Percentiles rank a stretch among this genome's conserved stretches.
These are phyloP conservation scores for Mucor irregularis DNA, from an alignment of 371 early-diverging fungal genomes.

Conservation along the genomic window DNA sequence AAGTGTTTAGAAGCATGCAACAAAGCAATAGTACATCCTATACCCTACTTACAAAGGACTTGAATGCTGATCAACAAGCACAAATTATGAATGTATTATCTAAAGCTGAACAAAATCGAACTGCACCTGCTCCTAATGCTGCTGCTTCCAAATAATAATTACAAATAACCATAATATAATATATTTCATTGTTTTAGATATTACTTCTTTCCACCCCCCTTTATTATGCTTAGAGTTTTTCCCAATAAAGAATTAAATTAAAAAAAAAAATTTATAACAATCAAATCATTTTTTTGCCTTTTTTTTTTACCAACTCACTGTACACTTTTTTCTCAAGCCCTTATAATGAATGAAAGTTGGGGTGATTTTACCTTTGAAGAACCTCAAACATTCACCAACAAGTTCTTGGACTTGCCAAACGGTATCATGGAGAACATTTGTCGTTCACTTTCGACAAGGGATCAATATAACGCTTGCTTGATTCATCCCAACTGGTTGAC, in stretches of 20 bases:
- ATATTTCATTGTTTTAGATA: neutral
- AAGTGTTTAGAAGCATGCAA: conserved; percentile 40
- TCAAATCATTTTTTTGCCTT: neutral
- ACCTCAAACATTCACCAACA: neutral
- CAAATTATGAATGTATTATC: conserved; percentile 46
- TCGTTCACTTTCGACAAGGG: conserved; percentile 23
- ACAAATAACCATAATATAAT: too few relatives aligned
- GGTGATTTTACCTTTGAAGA: conserved; percentile 20
- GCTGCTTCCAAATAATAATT: neutral
- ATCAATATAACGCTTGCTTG: conserved; percentile 29
- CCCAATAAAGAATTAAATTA: neutral
- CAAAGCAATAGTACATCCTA: conserved; percentile 47
- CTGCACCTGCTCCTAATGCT: conserved; percentile 6
- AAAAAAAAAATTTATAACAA: neutral
- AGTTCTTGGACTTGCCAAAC: conserved; percentile 15
- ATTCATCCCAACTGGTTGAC: conserved; percentile 31
- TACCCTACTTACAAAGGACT: conserved; percentile 52
- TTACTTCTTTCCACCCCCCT: neutral
- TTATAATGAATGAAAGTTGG: conserved; percentile 4
- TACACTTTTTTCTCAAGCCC: neutral
- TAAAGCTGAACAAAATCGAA: conserved; percentile 44
- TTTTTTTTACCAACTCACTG: conserved; percentile 2
- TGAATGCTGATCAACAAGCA: conserved; percentile 49
- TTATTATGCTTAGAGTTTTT: neutral
- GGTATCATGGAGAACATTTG: conserved; percentile 38